Evolutionary conservation across 345 rosid genomes (phyloP).

Genomic region (Eucalyptus cloeziana): DNA sequence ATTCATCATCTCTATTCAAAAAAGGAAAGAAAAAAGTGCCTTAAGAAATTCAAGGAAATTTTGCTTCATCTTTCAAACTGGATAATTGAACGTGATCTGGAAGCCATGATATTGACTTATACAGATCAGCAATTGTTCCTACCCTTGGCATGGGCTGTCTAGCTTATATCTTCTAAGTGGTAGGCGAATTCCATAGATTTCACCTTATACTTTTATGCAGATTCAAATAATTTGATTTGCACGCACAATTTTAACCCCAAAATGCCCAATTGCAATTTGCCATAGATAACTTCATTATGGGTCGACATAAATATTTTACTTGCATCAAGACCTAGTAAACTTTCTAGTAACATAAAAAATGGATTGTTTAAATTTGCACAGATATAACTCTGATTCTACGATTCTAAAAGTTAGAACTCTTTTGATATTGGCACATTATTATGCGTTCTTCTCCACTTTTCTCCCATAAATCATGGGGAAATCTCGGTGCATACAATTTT

Average conservation of each 20-base stretch:
- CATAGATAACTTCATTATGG: neutral
- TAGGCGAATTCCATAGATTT: neutral
- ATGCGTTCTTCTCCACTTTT: neutral
- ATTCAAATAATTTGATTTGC: neutral
- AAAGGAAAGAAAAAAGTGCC: neutral
- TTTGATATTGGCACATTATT: neutral
- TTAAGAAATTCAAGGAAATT: neutral
- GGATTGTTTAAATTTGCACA: rapidly evolving
- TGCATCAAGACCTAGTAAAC: neutral
- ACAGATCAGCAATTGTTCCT: neutral
- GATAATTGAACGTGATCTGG: neutral
- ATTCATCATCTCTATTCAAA: neutral
- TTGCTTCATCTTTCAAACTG: neutral
- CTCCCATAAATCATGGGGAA: neutral
- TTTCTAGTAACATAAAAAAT: neutral
- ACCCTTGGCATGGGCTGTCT: neutral
- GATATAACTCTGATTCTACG: rapidly evolving
- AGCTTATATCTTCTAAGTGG: neutral
- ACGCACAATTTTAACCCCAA: neutral
- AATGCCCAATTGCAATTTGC: neutral
- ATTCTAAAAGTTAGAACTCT: neutral
- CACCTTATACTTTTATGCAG: rapidly evolving
- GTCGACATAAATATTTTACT: neutral
- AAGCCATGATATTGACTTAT: neutral
- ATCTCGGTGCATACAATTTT: neutral